phyloP scores from a whole-genome alignment of 179 eudicot genomes.

The Drosera spatulata region DNA sequence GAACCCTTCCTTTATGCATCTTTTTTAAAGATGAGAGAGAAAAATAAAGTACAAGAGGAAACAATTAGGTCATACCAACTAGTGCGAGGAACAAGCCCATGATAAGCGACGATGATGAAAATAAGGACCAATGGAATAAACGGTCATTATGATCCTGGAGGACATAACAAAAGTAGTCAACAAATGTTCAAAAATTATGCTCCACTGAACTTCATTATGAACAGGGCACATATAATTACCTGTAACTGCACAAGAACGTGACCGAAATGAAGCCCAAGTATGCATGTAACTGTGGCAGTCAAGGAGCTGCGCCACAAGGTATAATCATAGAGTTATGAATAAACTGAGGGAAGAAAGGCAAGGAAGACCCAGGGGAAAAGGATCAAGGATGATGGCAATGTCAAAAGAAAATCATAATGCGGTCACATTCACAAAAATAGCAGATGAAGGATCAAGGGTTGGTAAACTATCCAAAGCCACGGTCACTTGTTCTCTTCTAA shows the following conservation, averaged over 20 bases:
- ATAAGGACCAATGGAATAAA: conserved; percentile 42
- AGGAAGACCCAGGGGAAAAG: too few relatives aligned
- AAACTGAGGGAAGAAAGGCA: too few relatives aligned
- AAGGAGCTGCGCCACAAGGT: conserved; percentile 44
- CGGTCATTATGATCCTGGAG: conserved; percentile 73
- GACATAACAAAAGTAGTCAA: not conserved
- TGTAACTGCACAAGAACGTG: conserved; percentile 61
- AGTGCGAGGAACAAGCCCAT: conserved; percentile 45
- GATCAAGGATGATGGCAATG: too few relatives aligned
- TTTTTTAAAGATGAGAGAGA: not conserved
- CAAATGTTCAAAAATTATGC: too few relatives aligned
- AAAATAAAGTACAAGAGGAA: not conserved
- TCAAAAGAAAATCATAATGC: too few relatives aligned
- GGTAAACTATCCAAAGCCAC: too few relatives aligned
- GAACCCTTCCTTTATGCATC: not conserved
- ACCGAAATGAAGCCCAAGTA: conserved; percentile 85
- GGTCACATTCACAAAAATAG: too few relatives aligned
- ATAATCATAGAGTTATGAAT: too few relatives aligned
- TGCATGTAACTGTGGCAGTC: conserved; percentile 62
- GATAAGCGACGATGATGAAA: conserved; percentile 31
- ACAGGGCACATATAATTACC: conserved; percentile 22
- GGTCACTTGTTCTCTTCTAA: not conserved
- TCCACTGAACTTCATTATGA: too few relatives aligned
- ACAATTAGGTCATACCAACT: conserved; percentile 32
- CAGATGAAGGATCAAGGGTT: too few relatives aligned